Conservation (phyloP, 345 rosid genomes). For the Boechera retrofracta region DNA sequence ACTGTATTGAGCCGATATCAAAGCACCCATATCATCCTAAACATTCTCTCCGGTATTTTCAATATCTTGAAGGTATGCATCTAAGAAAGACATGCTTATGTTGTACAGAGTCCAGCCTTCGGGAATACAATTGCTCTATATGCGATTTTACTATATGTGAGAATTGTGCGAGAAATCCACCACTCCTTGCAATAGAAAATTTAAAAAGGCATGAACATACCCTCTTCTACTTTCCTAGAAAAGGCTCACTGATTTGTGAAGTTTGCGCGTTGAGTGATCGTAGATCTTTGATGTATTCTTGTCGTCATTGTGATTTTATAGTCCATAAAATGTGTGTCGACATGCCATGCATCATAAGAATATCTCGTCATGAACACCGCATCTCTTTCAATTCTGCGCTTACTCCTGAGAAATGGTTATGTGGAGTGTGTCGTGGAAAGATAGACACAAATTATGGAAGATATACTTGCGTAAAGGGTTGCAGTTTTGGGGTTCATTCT, state of each 20-base stretch:
- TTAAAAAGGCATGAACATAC: slow-evolving; percentile 32
- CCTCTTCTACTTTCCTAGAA: neutral
- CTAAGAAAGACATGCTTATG: neutral
- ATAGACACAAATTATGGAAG: slow-evolving; percentile 20
- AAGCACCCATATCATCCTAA: slow-evolving; percentile 22
- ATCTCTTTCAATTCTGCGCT: neutral
- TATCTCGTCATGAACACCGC: slow-evolving; percentile 32
- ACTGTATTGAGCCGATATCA: slow-evolving; percentile 13
- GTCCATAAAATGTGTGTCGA: neutral
- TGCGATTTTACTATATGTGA: neutral
- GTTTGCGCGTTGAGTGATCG: neutral
- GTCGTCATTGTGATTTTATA: slow-evolving; percentile 7
- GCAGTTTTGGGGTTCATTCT: slow-evolving; percentile 31
- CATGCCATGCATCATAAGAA: slow-evolving; percentile 11
- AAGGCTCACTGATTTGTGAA: neutral
- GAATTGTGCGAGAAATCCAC: neutral
- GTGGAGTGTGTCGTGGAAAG: slow-evolving; percentile 27
- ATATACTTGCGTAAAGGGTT: slow-evolving; percentile 24
- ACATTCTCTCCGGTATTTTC: neutral
- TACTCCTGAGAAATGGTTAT: slow-evolving; percentile 1
- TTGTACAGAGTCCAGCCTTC: neutral
- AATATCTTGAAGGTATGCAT: too few species aligned
- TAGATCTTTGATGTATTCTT: neutral
- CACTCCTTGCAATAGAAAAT: neutral
- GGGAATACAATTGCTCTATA: neutral